Percentiles rank a stretch among this genome's conserved stretches.
These are phyloP conservation scores for Populus simonii DNA, from an alignment of 345 rosid genomes.

Conservation along the genomic window DNA sequence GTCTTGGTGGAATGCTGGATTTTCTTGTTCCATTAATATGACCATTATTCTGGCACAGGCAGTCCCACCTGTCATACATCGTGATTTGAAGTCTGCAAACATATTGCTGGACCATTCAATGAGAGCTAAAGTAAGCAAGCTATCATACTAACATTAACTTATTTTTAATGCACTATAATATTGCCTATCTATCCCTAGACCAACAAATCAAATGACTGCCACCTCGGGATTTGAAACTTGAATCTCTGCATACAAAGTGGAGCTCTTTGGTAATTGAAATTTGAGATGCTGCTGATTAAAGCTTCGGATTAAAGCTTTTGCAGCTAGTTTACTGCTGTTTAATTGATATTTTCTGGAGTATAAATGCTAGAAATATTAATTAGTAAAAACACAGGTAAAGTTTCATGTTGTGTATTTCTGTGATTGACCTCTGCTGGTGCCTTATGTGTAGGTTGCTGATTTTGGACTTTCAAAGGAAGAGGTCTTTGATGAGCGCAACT, in stretches of 20 bases:
- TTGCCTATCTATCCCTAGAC: background rate
- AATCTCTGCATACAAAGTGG: background rate
- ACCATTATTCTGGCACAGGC: slow-evolving; percentile 49
- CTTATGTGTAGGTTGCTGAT: slow-evolving; percentile 71
- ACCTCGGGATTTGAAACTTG: background rate
- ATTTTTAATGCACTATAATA: background rate
- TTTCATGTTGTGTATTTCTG: background rate
- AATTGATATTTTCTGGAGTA: background rate
- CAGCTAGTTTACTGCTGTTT: background rate
- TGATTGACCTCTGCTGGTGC: slow-evolving; percentile 2
- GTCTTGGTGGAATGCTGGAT: background rate
- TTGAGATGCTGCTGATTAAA: background rate
- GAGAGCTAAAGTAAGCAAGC: slow-evolving; percentile 74
- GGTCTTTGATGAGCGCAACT: slow-evolving; percentile 62
- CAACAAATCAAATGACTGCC: background rate
- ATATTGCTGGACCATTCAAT: slow-evolving; percentile 76
- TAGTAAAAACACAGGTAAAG: background rate
- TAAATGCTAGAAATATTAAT: background rate
- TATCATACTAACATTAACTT: slow-evolving; percentile 5
- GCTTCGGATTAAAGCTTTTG: background rate
- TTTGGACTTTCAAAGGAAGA: slow-evolving; percentile 93
- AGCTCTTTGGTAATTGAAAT: background rate
- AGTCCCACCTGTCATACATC: slow-evolving; percentile 88
- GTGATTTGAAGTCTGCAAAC: slow-evolving; percentile 94
- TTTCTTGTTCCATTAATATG: background rate